Percentiles rank a stretch among this genome's conserved stretches.
These are phyloP conservation scores for Paspalum vaginatum DNA, from an alignment of 176 grass and related monocot species.

Conservation along the genomic window DNA sequence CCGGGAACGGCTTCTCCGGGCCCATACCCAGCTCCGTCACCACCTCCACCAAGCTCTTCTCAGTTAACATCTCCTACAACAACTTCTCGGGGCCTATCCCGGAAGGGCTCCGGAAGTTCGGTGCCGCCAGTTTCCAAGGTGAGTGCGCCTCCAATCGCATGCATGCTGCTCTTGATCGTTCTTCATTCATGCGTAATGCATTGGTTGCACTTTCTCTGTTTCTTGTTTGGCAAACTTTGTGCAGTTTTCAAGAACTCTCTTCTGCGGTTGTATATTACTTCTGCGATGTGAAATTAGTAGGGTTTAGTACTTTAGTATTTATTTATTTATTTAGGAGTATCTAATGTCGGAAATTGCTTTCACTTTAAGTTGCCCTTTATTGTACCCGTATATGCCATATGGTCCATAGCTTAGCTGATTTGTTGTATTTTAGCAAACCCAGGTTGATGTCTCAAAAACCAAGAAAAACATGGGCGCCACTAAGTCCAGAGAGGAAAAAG, in stretches of 20 bases:
- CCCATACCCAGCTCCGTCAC: slow-evolving; percentile 63
- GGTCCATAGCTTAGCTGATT: not conserved
- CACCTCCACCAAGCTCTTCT: slow-evolving; percentile 31
- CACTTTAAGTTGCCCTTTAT: not conserved
- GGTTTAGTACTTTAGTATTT: not conserved
- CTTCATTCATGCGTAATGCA: not conserved
- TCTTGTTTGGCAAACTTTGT: not conserved
- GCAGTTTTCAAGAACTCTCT: not conserved
- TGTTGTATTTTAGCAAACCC: not conserved
- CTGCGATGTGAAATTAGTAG: not conserved
- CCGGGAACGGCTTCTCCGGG: slow-evolving; percentile 60
- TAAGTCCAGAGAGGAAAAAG: too few species aligned
- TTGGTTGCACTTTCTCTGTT: not conserved
- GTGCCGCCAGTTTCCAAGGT: slow-evolving; percentile 55
- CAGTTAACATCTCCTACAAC: slow-evolving; percentile 61
- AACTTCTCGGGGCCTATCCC: slow-evolving; percentile 68
- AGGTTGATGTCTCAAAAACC: not conserved
- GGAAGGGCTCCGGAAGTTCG: slow-evolving; percentile 33
- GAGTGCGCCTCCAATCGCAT: not conserved
- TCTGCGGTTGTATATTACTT: not conserved
- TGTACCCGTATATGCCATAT: not conserved
- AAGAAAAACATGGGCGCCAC: not conserved
- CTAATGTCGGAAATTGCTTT: not conserved
- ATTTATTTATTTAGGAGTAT: not conserved
- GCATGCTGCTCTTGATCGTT: not conserved